These are phyloP conservation scores for Calonectria montana DNA, from an alignment of 2,329 filamentous ascomycete species.

Conservation along the genomic window DNA sequence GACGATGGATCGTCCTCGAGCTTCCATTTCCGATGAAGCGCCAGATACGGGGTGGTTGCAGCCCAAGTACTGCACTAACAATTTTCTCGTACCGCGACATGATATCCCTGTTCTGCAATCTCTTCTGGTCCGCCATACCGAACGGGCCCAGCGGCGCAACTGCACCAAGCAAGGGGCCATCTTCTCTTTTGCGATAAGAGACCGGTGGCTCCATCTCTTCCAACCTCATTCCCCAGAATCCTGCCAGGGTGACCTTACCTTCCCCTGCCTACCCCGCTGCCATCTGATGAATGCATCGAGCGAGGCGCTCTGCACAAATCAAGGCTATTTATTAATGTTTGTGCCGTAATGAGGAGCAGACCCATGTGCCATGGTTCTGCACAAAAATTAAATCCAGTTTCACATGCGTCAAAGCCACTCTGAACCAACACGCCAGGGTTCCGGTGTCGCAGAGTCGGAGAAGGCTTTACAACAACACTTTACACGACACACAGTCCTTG, in stretches of 20 bases:
- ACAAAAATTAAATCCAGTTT: slow-evolving; percentile 11
- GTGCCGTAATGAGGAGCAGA: neutral
- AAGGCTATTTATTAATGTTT: neutral
- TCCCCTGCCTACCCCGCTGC: slow-evolving; percentile 17
- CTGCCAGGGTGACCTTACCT: slow-evolving; percentile 22
- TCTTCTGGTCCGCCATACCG: slow-evolving; percentile 23
- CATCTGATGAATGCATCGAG: slow-evolving; percentile 3
- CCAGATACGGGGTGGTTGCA: slow-evolving; percentile 33
- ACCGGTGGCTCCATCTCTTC: slow-evolving; percentile 18
- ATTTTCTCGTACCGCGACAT: slow-evolving; percentile 41
- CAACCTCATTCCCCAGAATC: slow-evolving; percentile 38
- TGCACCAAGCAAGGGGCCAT: slow-evolving; percentile 24
- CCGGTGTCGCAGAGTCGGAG: slow-evolving; percentile 4
- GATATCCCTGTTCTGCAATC: slow-evolving; percentile 20
- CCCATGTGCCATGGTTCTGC: slow-evolving; percentile 1
- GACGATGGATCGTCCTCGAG: slow-evolving; percentile 43
- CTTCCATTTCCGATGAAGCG: slow-evolving; percentile 43
- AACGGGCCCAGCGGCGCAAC: neutral
- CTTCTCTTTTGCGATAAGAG: slow-evolving; percentile 26
- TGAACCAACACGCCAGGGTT: neutral
- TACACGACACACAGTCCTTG: slow-evolving; percentile 10
- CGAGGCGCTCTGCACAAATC: slow-evolving; percentile 9
- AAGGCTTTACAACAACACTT: slow-evolving; percentile 3
- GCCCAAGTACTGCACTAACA: slow-evolving; percentile 53
- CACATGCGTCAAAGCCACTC: slow-evolving; percentile 9